Base-by-base conservation (phyloP, 2,329 filamentous ascomycete species). In the Decorospora gaudefroyi region DNA sequence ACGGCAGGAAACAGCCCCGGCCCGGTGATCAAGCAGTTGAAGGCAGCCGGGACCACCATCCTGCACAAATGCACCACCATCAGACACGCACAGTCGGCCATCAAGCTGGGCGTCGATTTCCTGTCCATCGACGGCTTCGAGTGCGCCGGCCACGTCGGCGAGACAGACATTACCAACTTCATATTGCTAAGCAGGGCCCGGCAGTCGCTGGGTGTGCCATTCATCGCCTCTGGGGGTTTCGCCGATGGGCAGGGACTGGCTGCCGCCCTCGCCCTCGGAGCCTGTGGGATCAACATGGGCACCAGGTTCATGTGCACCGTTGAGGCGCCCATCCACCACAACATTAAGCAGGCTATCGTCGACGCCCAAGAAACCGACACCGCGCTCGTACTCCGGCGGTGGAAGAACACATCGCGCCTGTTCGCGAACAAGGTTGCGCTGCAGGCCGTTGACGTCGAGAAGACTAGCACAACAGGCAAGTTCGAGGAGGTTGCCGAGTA, bases 31-130 rank as follows among this genome's bases (percentile, higher is more conserved):
- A 78, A 82, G 67, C 83, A 90, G 76, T 80, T 99, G 41, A 99
- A 97, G 76, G 81, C 81, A 49, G 87, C 85, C 4, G 84, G 83
- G 43, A 81, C 82, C 62, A 92, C 81, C 42, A 84, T 99, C 60
- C 77, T 99, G 43, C 93, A 99, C 81, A 99, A 99, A 76, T 97
- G 93, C 78, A 99, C 93, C 6, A 95, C 90, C 4, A 95, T 99
- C 74, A 79, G 90, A 42, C 93, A 99, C 69, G 93, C 93, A 13
- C 83, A 90, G 71, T 90, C 87, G 55, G 93, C 93, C 34, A 81
- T 95, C 46, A 96, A 95, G 74, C 84, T 97, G 26, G 93, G 93
- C 53, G 93, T 96, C 4, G 93, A 99, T 72, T 97, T 99, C 74
- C 76, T 99, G 45, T 91, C 86, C 57, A 97, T 99, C 61, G 93